Evolutionary conservation across 345 rosid species (phyloP).

Genomic region (Citrus reticulata): DNA sequence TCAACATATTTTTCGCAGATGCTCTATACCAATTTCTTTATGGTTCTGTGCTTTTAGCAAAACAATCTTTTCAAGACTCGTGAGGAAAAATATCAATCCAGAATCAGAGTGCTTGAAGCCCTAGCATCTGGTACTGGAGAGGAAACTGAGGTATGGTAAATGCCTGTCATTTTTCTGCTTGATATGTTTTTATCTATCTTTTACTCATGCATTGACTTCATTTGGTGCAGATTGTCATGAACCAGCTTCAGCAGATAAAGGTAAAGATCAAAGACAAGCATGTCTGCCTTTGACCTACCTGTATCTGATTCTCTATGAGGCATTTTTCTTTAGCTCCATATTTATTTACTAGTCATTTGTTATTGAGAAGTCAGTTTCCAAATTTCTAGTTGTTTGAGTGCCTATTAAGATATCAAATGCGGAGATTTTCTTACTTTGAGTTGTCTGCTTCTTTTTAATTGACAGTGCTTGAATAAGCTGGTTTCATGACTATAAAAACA

Average conservation of each 20-base stretch:
- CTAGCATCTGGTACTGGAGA: conserved; percentile 72
- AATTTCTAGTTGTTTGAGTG: background rate
- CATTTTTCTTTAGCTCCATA: background rate
- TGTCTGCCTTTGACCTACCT: background rate
- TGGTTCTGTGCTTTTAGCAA: conserved; percentile 56
- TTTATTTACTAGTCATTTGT: background rate
- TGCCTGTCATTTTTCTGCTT: background rate
- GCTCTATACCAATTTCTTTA: conserved; percentile 9
- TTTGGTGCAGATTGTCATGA: conserved; percentile 40
- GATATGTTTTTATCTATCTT: background rate
- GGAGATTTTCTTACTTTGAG: background rate
- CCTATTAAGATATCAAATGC: background rate
- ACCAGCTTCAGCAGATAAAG: conserved; percentile 58
- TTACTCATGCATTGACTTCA: conserved; percentile 13
- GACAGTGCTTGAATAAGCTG: background rate
- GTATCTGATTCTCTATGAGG: background rate
- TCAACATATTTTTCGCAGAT: background rate
- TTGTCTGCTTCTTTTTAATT: background rate
- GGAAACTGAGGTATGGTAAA: conserved; percentile 55
- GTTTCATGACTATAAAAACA: background rate
- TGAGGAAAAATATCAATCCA: conserved; percentile 84
- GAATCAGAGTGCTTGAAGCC: conserved; percentile 84
- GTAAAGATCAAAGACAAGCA: conserved; percentile 24
- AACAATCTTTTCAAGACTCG: conserved; percentile 80
- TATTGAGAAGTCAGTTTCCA: background rate